A percentile compares a stretch with the other conserved stretches of the same genome.
Evolutionary conservation across 2,329 filamentous ascomycete species (phyloP).

Genomic region (Ophiostoma triangulosporum): DNA sequence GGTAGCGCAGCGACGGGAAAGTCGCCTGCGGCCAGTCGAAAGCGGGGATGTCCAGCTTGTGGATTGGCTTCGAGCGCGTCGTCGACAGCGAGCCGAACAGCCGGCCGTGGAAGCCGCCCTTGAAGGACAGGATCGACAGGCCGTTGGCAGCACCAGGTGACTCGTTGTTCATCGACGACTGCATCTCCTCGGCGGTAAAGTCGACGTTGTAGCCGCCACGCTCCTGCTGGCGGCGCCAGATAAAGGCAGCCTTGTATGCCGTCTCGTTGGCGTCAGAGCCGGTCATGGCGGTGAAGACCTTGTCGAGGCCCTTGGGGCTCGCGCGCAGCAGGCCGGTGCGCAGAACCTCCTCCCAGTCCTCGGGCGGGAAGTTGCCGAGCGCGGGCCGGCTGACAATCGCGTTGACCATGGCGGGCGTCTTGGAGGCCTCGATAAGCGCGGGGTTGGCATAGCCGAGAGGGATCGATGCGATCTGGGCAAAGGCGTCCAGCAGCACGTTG

Average conservation of each 20-base stretch:
- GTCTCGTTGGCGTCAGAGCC: conserved; percentile 90
- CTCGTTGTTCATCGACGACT: conserved; percentile 67
- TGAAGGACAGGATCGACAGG: conserved; percentile 80
- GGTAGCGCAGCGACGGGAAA: conserved; percentile 77
- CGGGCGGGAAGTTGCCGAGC: conserved; percentile 77
- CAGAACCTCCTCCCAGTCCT: conserved; percentile 70
- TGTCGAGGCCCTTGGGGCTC: conserved; percentile 68
- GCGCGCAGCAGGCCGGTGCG: conserved; percentile 68
- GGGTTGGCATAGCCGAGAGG: conserved; percentile 89
- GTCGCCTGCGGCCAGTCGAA: conserved; percentile 90
- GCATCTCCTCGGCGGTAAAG: conserved; percentile 65
- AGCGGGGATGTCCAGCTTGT: conserved; percentile 88
- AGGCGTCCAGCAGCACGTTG: conserved; percentile 56
- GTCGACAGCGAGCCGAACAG: conserved; percentile 79
- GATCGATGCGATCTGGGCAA: conserved; percentile 81
- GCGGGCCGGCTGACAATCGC: conserved; percentile 80
- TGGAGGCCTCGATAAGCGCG: conserved; percentile 52
- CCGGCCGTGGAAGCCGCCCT: conserved; percentile 77
- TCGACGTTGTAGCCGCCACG: conserved; percentile 65
- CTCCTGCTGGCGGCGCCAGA: conserved; percentile 72
- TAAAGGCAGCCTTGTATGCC: conserved; percentile 90
- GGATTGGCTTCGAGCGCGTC: conserved; percentile 83
- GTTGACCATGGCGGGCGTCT: conserved; percentile 63
- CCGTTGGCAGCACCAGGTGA: conserved; percentile 53
- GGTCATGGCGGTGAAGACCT: conserved; percentile 82